phyloP scores from a whole-genome alignment of 306 rosid species.

The Pterocarpus macrocarpus region DNA sequence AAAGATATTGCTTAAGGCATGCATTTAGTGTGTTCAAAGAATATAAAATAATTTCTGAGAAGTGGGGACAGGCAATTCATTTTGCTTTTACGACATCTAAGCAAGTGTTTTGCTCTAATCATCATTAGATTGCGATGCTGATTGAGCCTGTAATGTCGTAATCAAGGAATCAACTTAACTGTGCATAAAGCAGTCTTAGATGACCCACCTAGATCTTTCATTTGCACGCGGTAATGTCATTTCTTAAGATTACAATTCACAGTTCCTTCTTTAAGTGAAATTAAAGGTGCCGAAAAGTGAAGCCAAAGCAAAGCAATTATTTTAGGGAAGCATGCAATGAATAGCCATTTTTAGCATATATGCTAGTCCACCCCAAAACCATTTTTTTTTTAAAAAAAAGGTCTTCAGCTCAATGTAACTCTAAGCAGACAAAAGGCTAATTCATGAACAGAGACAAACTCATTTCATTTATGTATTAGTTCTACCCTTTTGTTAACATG shows the following conservation, averaged over 20 bases:
- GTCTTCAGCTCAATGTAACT: slow-evolving; percentile 3
- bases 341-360: not conserved
- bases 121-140: slow-evolving; percentile 44
- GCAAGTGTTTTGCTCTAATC: slow-evolving; percentile 39
- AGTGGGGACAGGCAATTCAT: slow-evolving; percentile 25
- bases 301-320: slow-evolving; percentile 46
- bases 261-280: slow-evolving; percentile 28
- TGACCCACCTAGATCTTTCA: slow-evolving; percentile 59
- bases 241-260: slow-evolving; percentile 51
- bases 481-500: not conserved
- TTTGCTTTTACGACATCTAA: slow-evolving; percentile 2
- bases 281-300: slow-evolving; percentile 37
- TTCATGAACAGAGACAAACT: not conserved
- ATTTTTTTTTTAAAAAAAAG: not conserved
- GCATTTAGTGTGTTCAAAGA: not conserved
- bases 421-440: slow-evolving; percentile 19
- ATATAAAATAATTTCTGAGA: not conserved
- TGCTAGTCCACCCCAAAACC: not conserved
- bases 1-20: not conserved
- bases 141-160: slow-evolving; percentile 59
- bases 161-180: slow-evolving; percentile 63
- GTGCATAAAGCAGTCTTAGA: slow-evolving; percentile 58
- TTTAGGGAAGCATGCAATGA: slow-evolving; percentile 10
- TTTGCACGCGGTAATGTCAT: slow-evolving; percentile 64
- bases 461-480: not conserved